These are phyloP conservation scores for Solanum megistacrolobum DNA, from an alignment of 257 asterid genomes.

Conservation along the genomic window DNA sequence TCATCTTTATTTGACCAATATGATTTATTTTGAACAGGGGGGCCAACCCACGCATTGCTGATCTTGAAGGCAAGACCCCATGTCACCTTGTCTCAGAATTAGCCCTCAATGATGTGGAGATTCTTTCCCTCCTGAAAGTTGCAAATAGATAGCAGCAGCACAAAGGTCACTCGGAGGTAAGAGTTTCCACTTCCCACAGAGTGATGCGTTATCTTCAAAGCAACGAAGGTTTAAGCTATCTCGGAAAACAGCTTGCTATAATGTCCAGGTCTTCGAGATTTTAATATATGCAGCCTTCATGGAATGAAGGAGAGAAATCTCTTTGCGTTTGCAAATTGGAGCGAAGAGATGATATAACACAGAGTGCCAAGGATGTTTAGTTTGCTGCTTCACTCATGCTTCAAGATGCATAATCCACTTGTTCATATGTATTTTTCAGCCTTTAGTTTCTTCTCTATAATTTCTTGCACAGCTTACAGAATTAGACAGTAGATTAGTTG, in stretches of 20 bases:
- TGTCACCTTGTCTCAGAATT: conserved; percentile 48
- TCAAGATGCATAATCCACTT: background rate
- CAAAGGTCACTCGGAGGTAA: background rate
- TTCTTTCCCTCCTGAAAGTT: conserved; percentile 56
- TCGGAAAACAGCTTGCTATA: background rate
- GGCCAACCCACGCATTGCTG: conserved; percentile 59
- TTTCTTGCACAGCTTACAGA: background rate
- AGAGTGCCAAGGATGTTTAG: background rate
- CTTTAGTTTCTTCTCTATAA: background rate
- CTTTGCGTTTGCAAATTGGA: background rate
- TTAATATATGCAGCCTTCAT: background rate
- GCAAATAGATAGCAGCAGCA: conserved; percentile 35
- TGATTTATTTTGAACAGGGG: conserved; percentile 46
- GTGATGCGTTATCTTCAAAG: background rate
- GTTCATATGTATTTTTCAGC: background rate
- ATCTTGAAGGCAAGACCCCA: conserved; percentile 64
- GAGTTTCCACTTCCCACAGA: background rate
- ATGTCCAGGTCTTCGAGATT: background rate
- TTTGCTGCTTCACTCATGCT: background rate
- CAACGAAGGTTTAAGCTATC: background rate
- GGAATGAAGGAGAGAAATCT: background rate
- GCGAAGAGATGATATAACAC: background rate
- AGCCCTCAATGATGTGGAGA: conserved; percentile 49
- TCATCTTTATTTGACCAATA: background rate
- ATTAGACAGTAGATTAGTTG: background rate